A percentile compares a stretch with the other conserved stretches of the same genome.
Conservation (phyloP, 495 filamentous ascomycete genomes). For the Daldinia concentrica region DNA sequence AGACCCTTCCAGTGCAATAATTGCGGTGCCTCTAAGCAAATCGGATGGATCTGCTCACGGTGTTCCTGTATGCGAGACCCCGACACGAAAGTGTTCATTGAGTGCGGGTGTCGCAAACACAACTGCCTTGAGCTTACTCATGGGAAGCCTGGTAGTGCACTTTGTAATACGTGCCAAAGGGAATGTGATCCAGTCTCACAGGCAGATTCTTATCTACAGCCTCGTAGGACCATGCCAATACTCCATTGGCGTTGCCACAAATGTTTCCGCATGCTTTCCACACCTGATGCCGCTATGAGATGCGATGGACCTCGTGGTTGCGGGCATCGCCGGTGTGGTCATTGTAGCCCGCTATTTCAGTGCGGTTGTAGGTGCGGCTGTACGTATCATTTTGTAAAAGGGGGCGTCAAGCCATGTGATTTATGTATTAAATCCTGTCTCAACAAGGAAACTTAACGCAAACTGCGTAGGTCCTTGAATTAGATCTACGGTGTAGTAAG, state of each 20-base stretch:
- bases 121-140: conserved; percentile 5
- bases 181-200: neutral
- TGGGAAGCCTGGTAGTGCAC: neutral
- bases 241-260: conserved; percentile 29
- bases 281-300: conserved; percentile 4
- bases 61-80: conserved; percentile 2
- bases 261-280: neutral
- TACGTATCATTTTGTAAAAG: conserved; percentile 5
- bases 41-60: conserved; percentile 24
- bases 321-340: conserved; percentile 16
- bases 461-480: neutral
- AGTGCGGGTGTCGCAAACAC: conserved; percentile 12
- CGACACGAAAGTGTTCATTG: conserved; percentile 3
- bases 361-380: conserved; percentile 28
- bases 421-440: conserved; percentile 8
- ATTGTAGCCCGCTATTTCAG: conserved; percentile 15
- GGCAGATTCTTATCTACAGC: neutral
- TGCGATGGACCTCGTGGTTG: conserved; percentile 15
- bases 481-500: neutral
- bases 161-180: conserved; percentile 11
- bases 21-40: conserved; percentile 22
- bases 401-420: conserved; percentile 5
- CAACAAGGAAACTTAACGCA: neutral
- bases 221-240: neutral
- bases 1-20: conserved; percentile 16